These are phyloP conservation scores for Dryas alaskensis DNA, from an alignment of 306 rosid genomes.

Conservation along the genomic window DNA sequence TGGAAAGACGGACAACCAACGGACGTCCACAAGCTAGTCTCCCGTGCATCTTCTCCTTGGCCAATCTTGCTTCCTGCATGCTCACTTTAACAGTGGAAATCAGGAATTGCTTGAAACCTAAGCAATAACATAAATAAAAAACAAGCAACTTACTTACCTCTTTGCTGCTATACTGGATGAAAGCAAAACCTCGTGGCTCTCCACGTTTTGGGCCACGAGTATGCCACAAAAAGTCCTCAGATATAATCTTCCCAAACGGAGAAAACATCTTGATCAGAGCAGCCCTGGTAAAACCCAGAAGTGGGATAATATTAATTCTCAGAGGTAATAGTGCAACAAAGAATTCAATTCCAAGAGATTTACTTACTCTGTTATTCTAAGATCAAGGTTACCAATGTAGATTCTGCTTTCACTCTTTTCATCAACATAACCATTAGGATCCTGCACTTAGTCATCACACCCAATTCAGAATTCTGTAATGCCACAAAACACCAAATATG, in stretches of 20 bases:
- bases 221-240: slow-evolving; percentile 87
- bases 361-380: slow-evolving; percentile 91
- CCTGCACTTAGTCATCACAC: slow-evolving; percentile 45
- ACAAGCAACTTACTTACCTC: slow-evolving; percentile 68
- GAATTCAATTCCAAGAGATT: neutral
- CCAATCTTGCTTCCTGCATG: slow-evolving; percentile 94
- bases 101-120: slow-evolving; percentile 45
- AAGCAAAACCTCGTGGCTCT: slow-evolving; percentile 90
- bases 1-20: slow-evolving; percentile 73
- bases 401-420: slow-evolving; percentile 74
- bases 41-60: slow-evolving; percentile 98
- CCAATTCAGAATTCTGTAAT: neutral
- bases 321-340: neutral
- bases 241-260: slow-evolving; percentile 78
- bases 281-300: slow-evolving; percentile 53
- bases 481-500: neutral
- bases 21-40: slow-evolving; percentile 86
- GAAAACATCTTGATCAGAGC: slow-evolving; percentile 81
- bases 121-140: neutral
- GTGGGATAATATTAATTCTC: slow-evolving; percentile 14
- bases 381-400: slow-evolving; percentile 83
- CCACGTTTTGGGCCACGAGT: slow-evolving; percentile 87
- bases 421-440: slow-evolving; percentile 46
- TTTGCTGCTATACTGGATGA: slow-evolving; percentile 67
- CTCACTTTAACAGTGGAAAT: slow-evolving; percentile 90